Conservation (phyloP, 148 eudicot genomes). For the Cornus florida region DNA sequence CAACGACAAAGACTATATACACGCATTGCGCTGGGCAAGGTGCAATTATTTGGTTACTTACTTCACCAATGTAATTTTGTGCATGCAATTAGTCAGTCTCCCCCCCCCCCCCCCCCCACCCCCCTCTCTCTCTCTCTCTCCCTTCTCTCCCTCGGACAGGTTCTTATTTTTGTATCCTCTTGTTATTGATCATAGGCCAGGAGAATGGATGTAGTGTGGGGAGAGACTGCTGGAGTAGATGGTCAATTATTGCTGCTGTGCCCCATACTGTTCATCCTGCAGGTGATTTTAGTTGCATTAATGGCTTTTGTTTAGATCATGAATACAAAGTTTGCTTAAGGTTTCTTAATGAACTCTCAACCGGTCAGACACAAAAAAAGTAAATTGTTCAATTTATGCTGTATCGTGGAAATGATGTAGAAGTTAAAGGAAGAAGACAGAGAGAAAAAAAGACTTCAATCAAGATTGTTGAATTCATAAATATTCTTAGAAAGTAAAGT, state of each 20-base stretch:
- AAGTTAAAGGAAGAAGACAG: too few relatives aligned
- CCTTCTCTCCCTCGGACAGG: neutral
- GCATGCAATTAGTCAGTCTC: neutral
- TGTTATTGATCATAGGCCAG: conserved; percentile 38
- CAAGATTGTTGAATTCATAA: neutral
- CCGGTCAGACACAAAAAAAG: neutral
- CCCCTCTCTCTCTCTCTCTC: too few relatives aligned
- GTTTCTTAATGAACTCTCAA: neutral
- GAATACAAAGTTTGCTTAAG: neutral
- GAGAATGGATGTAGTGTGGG: conserved; percentile 73
- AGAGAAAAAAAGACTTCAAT: too few relatives aligned
- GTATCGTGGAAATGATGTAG: too few relatives aligned
- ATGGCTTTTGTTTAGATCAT: neutral
- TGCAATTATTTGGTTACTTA: conserved; percentile 8
- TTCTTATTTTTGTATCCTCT: neutral
- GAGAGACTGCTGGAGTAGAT: conserved; percentile 69
- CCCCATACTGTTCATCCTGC: conserved; percentile 52
- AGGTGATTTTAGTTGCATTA: conserved; percentile 30
- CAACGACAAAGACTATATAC: conserved; percentile 94
- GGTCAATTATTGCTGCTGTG: conserved; percentile 50
- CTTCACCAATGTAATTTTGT: neutral
- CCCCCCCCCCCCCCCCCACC: too few relatives aligned
- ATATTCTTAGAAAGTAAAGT: too few relatives aligned
- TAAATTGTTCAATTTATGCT: too few relatives aligned
- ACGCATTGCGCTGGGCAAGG: conserved; percentile 98